Percentiles rank a stretch among this genome's conserved stretches.
phyloP scores from a whole-genome alignment of 1,139 yeast species.

The Lodderomyces oxycetoniae region DNA sequence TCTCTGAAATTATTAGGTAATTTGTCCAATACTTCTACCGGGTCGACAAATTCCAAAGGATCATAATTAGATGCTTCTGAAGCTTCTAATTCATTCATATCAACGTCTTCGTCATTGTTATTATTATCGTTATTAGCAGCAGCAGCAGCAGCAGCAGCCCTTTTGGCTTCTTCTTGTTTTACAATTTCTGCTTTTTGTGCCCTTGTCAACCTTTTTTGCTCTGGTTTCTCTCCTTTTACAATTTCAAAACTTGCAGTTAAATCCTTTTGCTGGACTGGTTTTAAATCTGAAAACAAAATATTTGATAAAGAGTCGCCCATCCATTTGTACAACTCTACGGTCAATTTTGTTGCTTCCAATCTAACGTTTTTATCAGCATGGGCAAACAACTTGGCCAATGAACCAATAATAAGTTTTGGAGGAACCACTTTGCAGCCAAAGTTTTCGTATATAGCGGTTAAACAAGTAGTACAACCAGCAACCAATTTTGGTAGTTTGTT shows the following conservation, averaged over 20 bases:
- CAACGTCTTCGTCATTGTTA: conserved; percentile 32
- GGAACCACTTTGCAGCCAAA: conserved; percentile 71
- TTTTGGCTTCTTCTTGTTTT: conserved; percentile 19
- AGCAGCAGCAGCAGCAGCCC: conserved; percentile 16
- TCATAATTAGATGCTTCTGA: conserved; percentile 23
- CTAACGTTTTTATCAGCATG: conserved; percentile 90
- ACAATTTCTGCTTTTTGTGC: conserved; percentile 36
- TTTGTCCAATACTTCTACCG: conserved; percentile 56
- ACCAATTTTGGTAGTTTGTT: conserved; percentile 77
- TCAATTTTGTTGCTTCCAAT: conserved; percentile 65
- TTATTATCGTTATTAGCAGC: conserved; percentile 1
- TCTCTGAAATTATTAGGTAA: conserved; percentile 60
- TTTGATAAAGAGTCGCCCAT: conserved; percentile 63
- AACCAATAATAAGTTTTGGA: conserved; percentile 56
- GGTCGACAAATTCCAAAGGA: conserved; percentile 38
- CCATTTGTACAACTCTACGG: conserved; percentile 73
- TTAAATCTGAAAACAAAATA: conserved; percentile 63
- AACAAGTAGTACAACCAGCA: conserved; percentile 58
- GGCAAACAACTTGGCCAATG: conserved; percentile 64
- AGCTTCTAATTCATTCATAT: conserved; percentile 39
- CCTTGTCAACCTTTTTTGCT: conserved; percentile 54
- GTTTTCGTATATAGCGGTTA: conserved; percentile 50
- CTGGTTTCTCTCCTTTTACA: conserved; percentile 40
- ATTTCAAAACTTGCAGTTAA: conserved; percentile 66
- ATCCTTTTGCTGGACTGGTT: conserved; percentile 91